Evolutionary conservation across 2,329 filamentous ascomycete genomes (phyloP), one percentile per base, ranked within the genome.

Genomic region (Fusarium ambrosium): DNA sequence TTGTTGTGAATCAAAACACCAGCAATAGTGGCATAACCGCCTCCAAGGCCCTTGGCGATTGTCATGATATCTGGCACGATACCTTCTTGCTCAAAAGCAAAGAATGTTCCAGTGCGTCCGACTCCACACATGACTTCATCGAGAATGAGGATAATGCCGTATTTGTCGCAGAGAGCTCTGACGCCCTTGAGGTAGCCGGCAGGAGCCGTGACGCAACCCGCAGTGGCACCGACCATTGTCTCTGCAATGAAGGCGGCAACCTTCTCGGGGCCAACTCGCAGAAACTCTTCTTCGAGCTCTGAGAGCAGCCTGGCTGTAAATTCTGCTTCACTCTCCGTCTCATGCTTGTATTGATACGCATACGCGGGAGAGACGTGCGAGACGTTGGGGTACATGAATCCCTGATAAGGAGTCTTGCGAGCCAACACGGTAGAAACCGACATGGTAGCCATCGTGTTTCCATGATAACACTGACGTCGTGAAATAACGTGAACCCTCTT

Each of bases 101-200:
- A 87, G 78, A 92, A 80, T 14, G 84, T 89, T 0, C 90, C 90
- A 0, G 86, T 87, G 9, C 90, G 86, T 7, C 91, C 91, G 81
- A 89, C 88, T 14, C 91, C 91, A 64, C 88, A 91, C 92, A 94
- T 93, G 72, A 94, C 87, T 79, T 89, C 86, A 70, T 89, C 88
- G 0, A 88, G 67, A 24, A 88, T 82, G 16, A 90, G 81, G 10
- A 91, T 82, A 1, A 87, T 85, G 1, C 86, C 87, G 69, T 90
- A 82, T 43, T 85, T 85, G 32, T 86, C 82, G 79, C 89, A 91
- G 0, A 92, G 82, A 0, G 80, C 75, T 56, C 86, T 75, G 0
- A 87, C 88, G 39, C 85, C 86, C 39, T 82, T 77, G 73, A 89
- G 86, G 65, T 91, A 92, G 0, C 87, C 87, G 0, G 81, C 77